Evolutionary conservation across 495 filamentous ascomycete genomes (phyloP).

Genomic region (Parmelia sp.): DNA sequence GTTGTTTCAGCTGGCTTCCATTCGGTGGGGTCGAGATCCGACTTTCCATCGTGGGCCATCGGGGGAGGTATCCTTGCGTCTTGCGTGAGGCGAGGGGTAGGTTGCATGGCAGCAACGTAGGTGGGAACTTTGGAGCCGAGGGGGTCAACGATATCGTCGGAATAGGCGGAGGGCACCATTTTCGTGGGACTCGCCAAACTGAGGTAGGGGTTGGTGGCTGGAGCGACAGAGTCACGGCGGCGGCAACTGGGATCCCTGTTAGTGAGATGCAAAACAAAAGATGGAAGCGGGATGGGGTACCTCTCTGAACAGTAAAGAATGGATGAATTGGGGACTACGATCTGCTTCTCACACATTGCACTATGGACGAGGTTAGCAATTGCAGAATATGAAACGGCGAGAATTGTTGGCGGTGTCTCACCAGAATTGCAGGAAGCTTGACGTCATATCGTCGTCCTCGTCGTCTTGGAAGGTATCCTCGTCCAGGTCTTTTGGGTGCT

Average conservation of each 20-base stretch:
- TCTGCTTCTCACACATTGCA: slow-evolving; percentile 61
- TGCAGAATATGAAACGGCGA: background rate
- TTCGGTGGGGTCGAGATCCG: slow-evolving; percentile 52
- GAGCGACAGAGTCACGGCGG: slow-evolving; percentile 46
- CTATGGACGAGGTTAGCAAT: slow-evolving; percentile 29
- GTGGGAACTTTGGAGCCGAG: slow-evolving; percentile 27
- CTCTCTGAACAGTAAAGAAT: slow-evolving; percentile 54
- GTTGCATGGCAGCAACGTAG: slow-evolving; percentile 38
- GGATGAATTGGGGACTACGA: slow-evolving; percentile 55
- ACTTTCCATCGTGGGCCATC: slow-evolving; percentile 36
- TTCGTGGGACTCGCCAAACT: slow-evolving; percentile 30
- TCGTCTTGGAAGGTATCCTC: slow-evolving; percentile 28
- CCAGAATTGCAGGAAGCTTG: slow-evolving; percentile 63
- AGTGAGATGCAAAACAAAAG: slow-evolving; percentile 11
- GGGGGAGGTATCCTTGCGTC: slow-evolving; percentile 40
- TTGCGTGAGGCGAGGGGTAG: slow-evolving; percentile 24
- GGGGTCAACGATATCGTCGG: slow-evolving; percentile 32
- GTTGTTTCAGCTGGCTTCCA: slow-evolving; percentile 49
- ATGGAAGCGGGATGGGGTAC: slow-evolving; percentile 30
- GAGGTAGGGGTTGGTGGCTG: slow-evolving; percentile 29
- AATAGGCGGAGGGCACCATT: slow-evolving; percentile 20
- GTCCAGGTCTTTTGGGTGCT: slow-evolving; percentile 16
- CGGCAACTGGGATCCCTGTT: slow-evolving; percentile 39
- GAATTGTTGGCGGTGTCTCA: slow-evolving; percentile 32
- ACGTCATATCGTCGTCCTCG: slow-evolving; percentile 53